Percentiles rank a stretch among this genome's conserved stretches.
Conservation (phyloP, 2,329 filamentous ascomycete genomes). For the Colletotrichum sp. region DNA sequence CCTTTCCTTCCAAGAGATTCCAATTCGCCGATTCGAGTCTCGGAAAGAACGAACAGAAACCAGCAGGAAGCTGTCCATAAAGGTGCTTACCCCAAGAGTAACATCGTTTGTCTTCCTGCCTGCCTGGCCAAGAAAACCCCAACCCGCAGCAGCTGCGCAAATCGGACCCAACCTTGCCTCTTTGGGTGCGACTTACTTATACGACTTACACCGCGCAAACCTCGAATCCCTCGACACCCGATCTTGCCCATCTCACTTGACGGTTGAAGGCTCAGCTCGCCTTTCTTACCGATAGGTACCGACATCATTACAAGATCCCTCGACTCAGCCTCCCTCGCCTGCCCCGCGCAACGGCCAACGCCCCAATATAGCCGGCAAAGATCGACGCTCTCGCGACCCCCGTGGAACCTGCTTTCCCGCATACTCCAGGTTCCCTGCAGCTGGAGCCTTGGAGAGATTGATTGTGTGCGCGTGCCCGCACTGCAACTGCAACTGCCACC, state of each 20-base stretch:
- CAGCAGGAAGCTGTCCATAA: not conserved
- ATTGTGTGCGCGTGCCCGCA: not conserved
- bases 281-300: not conserved
- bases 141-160: not conserved
- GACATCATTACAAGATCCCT: not conserved
- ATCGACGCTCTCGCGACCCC: not conserved
- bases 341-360: not conserved
- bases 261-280: not conserved
- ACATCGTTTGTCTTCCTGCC: not conserved
- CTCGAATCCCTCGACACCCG: not conserved
- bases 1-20: not conserved
- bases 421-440: not conserved
- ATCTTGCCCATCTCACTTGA: not conserved
- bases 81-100: not conserved
- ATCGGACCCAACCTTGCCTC: not conserved
- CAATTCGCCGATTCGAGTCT: not conserved
- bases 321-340: slow-evolving; percentile 10
- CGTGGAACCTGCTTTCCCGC: not conserved
- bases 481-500: not conserved
- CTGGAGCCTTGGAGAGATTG: not conserved
- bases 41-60: not conserved
- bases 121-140: not conserved
- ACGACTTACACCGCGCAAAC: not conserved
- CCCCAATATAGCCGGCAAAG: not conserved
- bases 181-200: not conserved